phyloP scores from a whole-genome alignment of 2,329 filamentous ascomycete genomes.

The Pseudogymnoascus sp. region DNA sequence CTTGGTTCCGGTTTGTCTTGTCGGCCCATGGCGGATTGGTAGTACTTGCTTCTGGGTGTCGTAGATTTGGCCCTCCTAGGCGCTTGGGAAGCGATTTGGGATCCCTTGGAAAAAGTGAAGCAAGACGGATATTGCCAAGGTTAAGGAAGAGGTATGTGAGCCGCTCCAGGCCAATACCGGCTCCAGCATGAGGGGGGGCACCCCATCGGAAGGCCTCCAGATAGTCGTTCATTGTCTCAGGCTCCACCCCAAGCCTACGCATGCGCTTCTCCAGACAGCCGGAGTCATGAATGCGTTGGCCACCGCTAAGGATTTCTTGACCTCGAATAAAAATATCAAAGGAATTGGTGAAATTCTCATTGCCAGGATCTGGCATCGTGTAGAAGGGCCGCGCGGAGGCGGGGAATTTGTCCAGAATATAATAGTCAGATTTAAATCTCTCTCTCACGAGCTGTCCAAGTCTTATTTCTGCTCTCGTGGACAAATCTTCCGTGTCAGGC shows the following conservation, averaged over 20 bases:
- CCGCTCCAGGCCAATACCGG: conserved; percentile 82
- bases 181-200: conserved; percentile 80
- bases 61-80: conserved; percentile 53
- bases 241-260: conserved; percentile 64
- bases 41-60: conserved; percentile 82
- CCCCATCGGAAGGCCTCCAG: conserved; percentile 82
- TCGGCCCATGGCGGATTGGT: conserved; percentile 56
- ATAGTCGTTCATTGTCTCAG: conserved; percentile 83
- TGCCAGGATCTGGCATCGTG: conserved; percentile 71
- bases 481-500: conserved; percentile 69
- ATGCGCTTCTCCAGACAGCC: conserved; percentile 68
- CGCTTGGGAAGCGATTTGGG: conserved; percentile 75
- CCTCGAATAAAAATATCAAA: conserved; percentile 93
- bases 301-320: conserved; percentile 86
- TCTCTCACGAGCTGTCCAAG: conserved; percentile 78
- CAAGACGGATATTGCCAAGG: conserved; percentile 81
- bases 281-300: conserved; percentile 84
- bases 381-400: conserved; percentile 80
- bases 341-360: conserved; percentile 72
- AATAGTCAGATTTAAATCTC: conserved; percentile 84
- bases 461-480: conserved; percentile 78
- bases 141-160: conserved; percentile 79
- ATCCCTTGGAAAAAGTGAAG: conserved; percentile 79
- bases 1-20: conserved; percentile 32
- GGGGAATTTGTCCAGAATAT: conserved; percentile 90